These are phyloP conservation scores for Penicillium pulvis DNA, from an alignment of 495 filamentous ascomycete genomes.

Conservation along the genomic window DNA sequence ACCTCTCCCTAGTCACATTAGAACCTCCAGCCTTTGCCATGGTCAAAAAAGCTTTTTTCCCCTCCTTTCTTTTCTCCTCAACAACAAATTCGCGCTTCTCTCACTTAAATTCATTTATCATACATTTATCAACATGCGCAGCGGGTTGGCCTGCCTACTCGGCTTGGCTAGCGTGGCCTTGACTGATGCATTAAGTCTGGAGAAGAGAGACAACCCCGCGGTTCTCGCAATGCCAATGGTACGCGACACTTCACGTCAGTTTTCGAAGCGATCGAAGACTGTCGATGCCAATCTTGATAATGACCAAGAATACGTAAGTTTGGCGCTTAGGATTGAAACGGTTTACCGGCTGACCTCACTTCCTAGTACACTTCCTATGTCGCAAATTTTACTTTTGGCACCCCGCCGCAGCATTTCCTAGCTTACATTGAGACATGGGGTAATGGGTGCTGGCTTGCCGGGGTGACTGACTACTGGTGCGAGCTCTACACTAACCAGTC, in stretches of 20 bases:
- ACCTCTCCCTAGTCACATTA: too few species aligned
- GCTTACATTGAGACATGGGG: constrained; percentile 1
- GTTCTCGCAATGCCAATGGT: constrained; percentile 10
- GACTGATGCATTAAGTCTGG: constrained; percentile 12
- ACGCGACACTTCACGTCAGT: background rate
- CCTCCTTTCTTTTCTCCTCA: too few species aligned
- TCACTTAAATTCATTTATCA: background rate
- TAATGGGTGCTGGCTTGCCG: constrained; percentile 13
- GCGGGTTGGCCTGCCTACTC: constrained; percentile 10
- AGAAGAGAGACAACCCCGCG: constrained; percentile 13
- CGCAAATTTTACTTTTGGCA: constrained; percentile 13
- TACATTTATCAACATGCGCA: constrained; percentile 14
- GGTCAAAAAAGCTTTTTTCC: too few species aligned
- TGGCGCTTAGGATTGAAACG: background rate
- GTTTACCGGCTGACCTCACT: background rate
- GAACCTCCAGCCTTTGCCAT: too few species aligned
- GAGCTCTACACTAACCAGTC: background rate
- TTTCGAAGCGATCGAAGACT: constrained; percentile 6
- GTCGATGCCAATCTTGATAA: background rate
- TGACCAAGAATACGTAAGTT: constrained; percentile 4
- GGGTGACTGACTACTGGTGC: background rate
- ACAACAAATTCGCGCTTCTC: too few species aligned
- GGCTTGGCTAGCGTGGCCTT: constrained; percentile 7
- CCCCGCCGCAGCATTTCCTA: constrained; percentile 6
- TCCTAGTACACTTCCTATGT: constrained; percentile 6